These are phyloP conservation scores for Ephemerocybe angulata DNA, from an alignment of 768 basidiomycete species.

Conservation along the genomic window DNA sequence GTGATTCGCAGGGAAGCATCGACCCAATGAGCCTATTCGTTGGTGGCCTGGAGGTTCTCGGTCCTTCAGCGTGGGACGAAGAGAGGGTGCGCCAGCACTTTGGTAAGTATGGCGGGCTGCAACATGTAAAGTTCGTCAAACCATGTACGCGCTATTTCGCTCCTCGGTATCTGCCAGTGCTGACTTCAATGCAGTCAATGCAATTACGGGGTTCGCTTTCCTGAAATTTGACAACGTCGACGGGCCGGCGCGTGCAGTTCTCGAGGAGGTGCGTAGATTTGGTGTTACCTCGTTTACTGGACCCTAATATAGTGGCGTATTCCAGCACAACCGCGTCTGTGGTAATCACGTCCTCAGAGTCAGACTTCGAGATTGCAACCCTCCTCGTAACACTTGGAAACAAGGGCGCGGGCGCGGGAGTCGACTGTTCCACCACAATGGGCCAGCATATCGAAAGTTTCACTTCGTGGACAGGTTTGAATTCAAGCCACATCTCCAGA, in stretches of 20 bases:
- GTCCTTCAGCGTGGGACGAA: conserved; percentile 67
- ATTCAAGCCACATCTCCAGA: not conserved
- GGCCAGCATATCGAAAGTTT: conserved; percentile 15
- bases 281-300: not conserved
- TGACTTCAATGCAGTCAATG: conserved; percentile 42
- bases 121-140: conserved; percentile 60
- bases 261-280: conserved; percentile 48
- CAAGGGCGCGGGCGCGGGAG: conserved; percentile 44
- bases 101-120: conserved; percentile 59
- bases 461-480: not conserved
- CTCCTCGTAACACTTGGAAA: conserved; percentile 48
- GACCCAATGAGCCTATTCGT: conserved; percentile 75
- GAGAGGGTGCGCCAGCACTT: conserved; percentile 57
- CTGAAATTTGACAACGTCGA: conserved; percentile 65
- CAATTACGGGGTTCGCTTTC: conserved; percentile 73
- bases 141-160: conserved; percentile 46
- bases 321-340: conserved; percentile 66
- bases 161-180: not conserved
- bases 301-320: not conserved
- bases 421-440: conserved; percentile 28
- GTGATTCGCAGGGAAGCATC: conserved; percentile 35
- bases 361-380: conserved; percentile 67
- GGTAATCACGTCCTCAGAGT: conserved; percentile 73
- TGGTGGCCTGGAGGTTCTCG: conserved; percentile 67
- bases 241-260: conserved; percentile 62